Evolutionary conservation across 129 eudicot species (phyloP), one percentile per base, ranked within the genome.

Genomic region (Flaveria bidentis): DNA sequence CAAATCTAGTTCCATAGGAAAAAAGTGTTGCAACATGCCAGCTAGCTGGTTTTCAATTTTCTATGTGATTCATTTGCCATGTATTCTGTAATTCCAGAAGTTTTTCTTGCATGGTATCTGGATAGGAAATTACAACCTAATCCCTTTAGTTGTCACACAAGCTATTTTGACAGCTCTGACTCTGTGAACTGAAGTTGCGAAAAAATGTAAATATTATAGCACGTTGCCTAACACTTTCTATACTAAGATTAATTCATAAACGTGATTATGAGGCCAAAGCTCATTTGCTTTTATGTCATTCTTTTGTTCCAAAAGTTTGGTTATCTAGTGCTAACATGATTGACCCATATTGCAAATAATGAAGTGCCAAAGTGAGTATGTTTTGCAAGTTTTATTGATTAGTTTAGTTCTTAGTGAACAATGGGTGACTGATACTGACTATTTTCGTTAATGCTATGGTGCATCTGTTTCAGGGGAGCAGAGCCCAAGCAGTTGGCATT

Each of bases 401-500:
- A 50, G 13, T 76, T 17, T 51, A 51, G 23, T 44, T 69, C 16
- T 14, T 17, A 44, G 25, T 4, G 71, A 78, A 30, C n/a, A 39
- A 18, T 11, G 50, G 12, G 45, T 78, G 57, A 62, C 28, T 57
- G 51, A 46, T 71, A 61, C 51, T 47, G 20, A 70, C 56, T 16
- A 26, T 63, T 16, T 64, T 36, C 10, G 25, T 45, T 69, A 20
- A 69, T 8, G 73, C 20, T 39, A 41, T 79, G 56, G 18, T 4
- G 13, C 67, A 26, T 61, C 1, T 62, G 9, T 76, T 67, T 56
- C 63, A 93, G 98, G 88, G 98, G 98, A 77, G 86, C 97, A 39
- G 98, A 90, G 82, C 97, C 98, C 18, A 93, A 85, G 85, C 98
- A 90, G 78, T 78, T 93, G 85, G 96, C 98, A 10, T 89, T 93